Evolutionary conservation across 768 basidiomycete species (phyloP), one percentile per base, ranked within the genome.

Genomic region (Neoboletus brunneissimus): DNA sequence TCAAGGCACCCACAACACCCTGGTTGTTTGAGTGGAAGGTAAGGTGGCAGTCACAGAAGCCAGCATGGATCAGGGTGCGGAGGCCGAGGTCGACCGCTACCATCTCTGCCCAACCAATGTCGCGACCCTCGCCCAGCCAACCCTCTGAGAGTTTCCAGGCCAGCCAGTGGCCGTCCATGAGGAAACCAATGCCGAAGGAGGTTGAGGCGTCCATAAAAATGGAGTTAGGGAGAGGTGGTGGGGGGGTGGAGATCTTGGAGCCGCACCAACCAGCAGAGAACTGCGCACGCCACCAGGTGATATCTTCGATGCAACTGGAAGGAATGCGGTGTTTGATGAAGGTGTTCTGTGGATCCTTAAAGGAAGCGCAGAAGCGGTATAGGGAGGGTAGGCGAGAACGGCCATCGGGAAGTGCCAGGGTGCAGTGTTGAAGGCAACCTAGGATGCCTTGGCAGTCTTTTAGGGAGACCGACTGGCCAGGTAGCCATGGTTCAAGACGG

Each of bases 11-110:
- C 1, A 81, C 68, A 0, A 79, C 75, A 0, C 75, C 76, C 8
- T 60, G 34, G 54, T 81, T 80, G 57, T 82, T 78, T 0, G 76
- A 79, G 7, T 69, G 67, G 1, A 82, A 51, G 0, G 55, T 42
- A 4, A 78, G 43, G 20, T 67, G 68, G 6, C 57, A 62, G 6
- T 68, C 57, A 0, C 3, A 6, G 32, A 66, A 59, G 1, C 68
- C 67, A 0, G 65, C 47, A 0, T 71, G 57, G 12, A 49, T 25
- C 1, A 51, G 13, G 0, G 51, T 35, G 2, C 37, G 5, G 18
- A 25, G 25, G 5, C 25, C 25, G 3, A 25, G 5, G 5, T 25
- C 25, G 5, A 25, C 5, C 25, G 25, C 53, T 2, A 42, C 46
- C 46, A 54, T 54, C 10, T 54, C 27, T 0, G 53, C 53, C 53